phyloP scores from a whole-genome alignment of 2,329 filamentous ascomycete species.

The Blastomyces parvus region DNA sequence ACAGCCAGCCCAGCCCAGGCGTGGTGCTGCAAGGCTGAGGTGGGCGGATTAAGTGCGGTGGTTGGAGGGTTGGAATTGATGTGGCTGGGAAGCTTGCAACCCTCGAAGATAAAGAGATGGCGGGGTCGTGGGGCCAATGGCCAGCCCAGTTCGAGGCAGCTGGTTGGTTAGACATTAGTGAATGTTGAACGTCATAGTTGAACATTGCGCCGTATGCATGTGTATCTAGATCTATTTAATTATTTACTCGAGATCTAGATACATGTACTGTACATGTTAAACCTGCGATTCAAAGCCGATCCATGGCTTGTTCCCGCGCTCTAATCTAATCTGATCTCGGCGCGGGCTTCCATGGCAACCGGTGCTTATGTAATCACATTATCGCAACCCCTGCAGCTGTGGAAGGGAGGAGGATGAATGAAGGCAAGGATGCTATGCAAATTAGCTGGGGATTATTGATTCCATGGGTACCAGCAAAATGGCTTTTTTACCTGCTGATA shows the following conservation, averaged over 20 bases:
- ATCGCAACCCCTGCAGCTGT: too few relatives aligned
- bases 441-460: too few relatives aligned
- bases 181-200: too few relatives aligned
- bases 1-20: neutral
- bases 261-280: too few relatives aligned
- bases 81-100: neutral
- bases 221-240: too few relatives aligned
- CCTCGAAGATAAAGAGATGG: neutral
- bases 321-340: neutral
- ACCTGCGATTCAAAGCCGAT: too few relatives aligned
- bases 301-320: neutral
- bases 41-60: neutral
- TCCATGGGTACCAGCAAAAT: too few relatives aligned
- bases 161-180: too few relatives aligned
- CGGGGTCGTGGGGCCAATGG: neutral
- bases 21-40: constrained; percentile 3
- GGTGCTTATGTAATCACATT: neutral
- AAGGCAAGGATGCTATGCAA: neutral
- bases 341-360: neutral
- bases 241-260: neutral
- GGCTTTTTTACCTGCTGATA: too few relatives aligned
- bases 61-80: neutral
- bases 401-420: too few relatives aligned
- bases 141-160: neutral
- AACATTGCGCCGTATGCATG: too few relatives aligned